Conservation (phyloP, 2,329 filamentous ascomycete species). For the Penicillium freii region DNA sequence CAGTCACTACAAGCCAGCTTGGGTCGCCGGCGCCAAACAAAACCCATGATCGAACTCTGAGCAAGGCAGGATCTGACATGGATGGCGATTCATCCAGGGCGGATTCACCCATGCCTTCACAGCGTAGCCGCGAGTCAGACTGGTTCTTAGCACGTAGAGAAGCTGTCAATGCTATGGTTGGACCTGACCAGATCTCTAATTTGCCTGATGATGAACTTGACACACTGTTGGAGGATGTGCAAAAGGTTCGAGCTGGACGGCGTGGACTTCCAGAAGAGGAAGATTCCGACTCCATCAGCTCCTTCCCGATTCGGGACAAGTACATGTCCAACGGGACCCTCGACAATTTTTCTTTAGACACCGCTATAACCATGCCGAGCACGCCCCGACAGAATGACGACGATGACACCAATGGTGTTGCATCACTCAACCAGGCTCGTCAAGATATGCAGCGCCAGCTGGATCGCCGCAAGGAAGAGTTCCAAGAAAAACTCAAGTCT, state of each 20-base stretch:
- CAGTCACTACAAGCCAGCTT: constrained; percentile 63
- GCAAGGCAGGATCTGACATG: constrained; percentile 73
- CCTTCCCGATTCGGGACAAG: constrained; percentile 86
- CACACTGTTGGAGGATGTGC: constrained; percentile 88
- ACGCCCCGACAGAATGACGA: constrained; percentile 73
- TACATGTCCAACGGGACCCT: constrained; percentile 93
- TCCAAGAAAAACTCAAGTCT: constrained; percentile 70
- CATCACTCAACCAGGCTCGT: constrained; percentile 68
- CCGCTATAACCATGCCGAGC: constrained; percentile 87
- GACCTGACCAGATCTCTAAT: constrained; percentile 83
- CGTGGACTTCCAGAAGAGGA: constrained; percentile 69
- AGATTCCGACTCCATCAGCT: constrained; percentile 83
- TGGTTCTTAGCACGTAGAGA: constrained; percentile 93
- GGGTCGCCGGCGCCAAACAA: constrained; percentile 62
- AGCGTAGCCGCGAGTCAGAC: constrained; percentile 73
- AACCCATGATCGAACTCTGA: constrained; percentile 75
- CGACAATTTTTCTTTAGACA: constrained; percentile 95
- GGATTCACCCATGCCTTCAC: constrained; percentile 72
- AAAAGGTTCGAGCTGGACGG: constrained; percentile 79
- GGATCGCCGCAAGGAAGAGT: constrained; percentile 81
- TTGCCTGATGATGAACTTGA: constrained; percentile 94
- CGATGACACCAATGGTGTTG: constrained; percentile 54
- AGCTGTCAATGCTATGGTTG: constrained; percentile 86
- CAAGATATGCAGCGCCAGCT: constrained; percentile 82
- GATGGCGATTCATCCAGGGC: constrained; percentile 70